Conservation (phyloP, 257 asterid genomes). For the Leonotis leonurus region DNA sequence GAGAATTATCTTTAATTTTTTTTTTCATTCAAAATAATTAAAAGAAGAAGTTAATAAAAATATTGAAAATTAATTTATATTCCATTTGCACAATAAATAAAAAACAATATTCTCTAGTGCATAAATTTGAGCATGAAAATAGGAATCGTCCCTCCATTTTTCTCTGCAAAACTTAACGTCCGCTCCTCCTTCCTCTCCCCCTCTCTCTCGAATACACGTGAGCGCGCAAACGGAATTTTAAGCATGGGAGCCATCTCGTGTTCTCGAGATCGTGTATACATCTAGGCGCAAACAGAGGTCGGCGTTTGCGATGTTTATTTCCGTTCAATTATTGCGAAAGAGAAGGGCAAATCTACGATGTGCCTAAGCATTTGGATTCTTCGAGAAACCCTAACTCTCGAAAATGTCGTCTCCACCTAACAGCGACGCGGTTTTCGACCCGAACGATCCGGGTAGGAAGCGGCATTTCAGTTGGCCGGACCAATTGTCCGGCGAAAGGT, state of each 20-base stretch:
- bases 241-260: background rate
- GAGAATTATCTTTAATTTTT: too few relatives aligned
- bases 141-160: background rate
- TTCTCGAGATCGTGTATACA: background rate
- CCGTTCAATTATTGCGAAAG: background rate
- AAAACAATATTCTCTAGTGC: background rate
- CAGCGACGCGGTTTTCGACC: slow-evolving; percentile 11
- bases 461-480: slow-evolving; percentile 51
- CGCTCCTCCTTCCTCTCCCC: too few relatives aligned
- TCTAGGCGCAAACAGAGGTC: background rate
- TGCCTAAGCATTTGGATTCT: slow-evolving; percentile 3
- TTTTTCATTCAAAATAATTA: too few relatives aligned
- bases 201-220: background rate
- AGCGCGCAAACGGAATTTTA: background rate
- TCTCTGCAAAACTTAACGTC: background rate
- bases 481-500: slow-evolving; percentile 24
- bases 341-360: slow-evolving; percentile 10
- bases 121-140: too few relatives aligned
- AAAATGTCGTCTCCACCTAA: slow-evolving; percentile 47
- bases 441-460: slow-evolving; percentile 24
- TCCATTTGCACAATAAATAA: background rate
- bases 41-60: too few relatives aligned
- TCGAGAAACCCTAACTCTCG: slow-evolving; percentile 30
- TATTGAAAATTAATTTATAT: too few relatives aligned
- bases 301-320: background rate